Evolutionary conservation across 2,329 filamentous ascomycete genomes (phyloP).

Genomic region (Aureobasidium leucospermi): DNA sequence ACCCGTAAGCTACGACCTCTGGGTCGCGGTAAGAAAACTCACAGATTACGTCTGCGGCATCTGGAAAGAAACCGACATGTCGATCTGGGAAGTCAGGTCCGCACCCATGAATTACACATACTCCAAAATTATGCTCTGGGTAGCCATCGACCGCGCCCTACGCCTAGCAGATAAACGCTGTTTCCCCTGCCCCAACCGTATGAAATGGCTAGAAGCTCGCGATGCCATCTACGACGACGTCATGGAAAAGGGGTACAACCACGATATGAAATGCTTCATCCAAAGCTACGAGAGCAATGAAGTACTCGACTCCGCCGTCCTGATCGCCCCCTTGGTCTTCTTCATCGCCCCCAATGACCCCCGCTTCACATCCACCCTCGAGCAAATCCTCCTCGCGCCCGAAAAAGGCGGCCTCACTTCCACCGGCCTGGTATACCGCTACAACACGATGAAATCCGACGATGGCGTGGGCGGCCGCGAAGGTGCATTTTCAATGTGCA

Average conservation of each 20-base stretch:
- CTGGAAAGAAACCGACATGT: constrained; percentile 63
- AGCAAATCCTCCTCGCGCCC: constrained; percentile 62
- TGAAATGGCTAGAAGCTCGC: constrained; percentile 56
- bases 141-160: constrained; percentile 56
- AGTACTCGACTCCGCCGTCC: constrained; percentile 64
- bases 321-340: constrained; percentile 72
- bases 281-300: constrained; percentile 69
- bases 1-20: constrained; percentile 66
- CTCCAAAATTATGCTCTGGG: constrained; percentile 78
- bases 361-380: constrained; percentile 64
- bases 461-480: constrained; percentile 69
- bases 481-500: constrained; percentile 75
- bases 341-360: constrained; percentile 73
- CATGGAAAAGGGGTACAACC: constrained; percentile 73
- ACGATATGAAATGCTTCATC: constrained; percentile 60
- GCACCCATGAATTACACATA: constrained; percentile 71
- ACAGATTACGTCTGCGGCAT: constrained; percentile 63
- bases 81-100: constrained; percentile 75
- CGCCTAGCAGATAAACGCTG: constrained; percentile 49
- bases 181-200: constrained; percentile 55
- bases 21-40: constrained; percentile 63
- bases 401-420: constrained; percentile 66
- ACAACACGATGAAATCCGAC: constrained; percentile 60
- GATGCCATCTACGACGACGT: constrained; percentile 67
- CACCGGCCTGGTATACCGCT: constrained; percentile 68